A percentile compares a stretch with the other conserved stretches of the same genome.
phyloP scores from a whole-genome alignment of 1,139 yeast species.

The Candida glucosophila region DNA sequence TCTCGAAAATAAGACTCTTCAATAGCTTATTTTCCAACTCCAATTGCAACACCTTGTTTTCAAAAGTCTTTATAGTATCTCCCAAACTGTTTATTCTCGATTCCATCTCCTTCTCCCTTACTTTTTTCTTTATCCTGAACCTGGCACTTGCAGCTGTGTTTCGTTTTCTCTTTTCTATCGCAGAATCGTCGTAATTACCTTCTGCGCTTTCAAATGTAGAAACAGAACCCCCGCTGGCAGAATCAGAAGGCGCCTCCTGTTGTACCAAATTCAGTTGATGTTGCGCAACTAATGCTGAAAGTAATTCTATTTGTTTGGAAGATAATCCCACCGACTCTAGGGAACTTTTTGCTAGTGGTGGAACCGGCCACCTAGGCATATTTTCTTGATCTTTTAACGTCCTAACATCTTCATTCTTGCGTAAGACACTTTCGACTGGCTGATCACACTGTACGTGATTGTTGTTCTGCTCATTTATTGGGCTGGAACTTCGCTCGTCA shows the following conservation, averaged over 20 bases:
- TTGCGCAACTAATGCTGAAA: conserved; percentile 65
- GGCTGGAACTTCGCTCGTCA: conserved; percentile 1
- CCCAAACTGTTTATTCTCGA: conserved; percentile 51
- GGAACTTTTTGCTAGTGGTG: conserved; percentile 61
- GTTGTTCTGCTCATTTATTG: background rate
- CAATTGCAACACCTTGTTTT: conserved; percentile 48
- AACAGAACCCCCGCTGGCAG: conserved; percentile 1
- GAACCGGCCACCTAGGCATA: conserved; percentile 64
- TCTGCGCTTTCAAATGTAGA: background rate
- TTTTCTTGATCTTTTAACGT: too few species aligned
- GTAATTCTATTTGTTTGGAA: conserved; percentile 60
- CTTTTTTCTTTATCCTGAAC: conserved; percentile 71
- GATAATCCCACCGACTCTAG: conserved; percentile 57
- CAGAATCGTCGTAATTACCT: conserved; percentile 16
- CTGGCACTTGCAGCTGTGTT: conserved; percentile 80
- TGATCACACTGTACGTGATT: background rate
- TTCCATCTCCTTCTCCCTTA: conserved; percentile 82
- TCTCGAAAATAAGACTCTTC: conserved; percentile 67
- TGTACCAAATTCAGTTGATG: conserved; percentile 31
- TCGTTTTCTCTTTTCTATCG: conserved; percentile 59
- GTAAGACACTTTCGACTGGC: background rate
- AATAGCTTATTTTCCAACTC: conserved; percentile 55
- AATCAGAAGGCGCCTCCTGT: conserved; percentile 1
- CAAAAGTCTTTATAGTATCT: conserved; percentile 52
- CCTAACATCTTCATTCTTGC: conserved; percentile 10